Base-by-base conservation (phyloP, 257 asterid genomes). In the Verbascum thapsus region DNA sequence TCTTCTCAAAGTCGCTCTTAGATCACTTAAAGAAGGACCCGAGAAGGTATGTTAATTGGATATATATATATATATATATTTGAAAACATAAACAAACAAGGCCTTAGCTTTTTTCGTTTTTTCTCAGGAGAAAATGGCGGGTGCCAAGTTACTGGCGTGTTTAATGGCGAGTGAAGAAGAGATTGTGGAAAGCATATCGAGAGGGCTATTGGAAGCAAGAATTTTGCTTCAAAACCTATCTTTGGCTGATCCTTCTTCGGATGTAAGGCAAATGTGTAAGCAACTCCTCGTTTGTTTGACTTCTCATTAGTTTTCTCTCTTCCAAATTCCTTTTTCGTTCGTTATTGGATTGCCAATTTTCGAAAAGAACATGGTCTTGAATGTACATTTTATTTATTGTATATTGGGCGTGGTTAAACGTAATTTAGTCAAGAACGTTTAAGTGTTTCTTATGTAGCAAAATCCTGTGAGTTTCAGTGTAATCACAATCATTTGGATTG, bases 131-230 rank as follows among this genome's bases (percentile, higher is more conserved):
- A 88, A 80, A 81, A 64, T 76, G 74, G 80, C 69, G 0, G 91
- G 94, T n/a, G 82, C 84, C 10, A 88, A 86, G 82, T 49, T 91
- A 72, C 74, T 91, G 10, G 85, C 81, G 56, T 78, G 85, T 55
- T 75, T 91, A 13, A 86, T 88, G 95, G 95, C 87, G 30, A 75
- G 90, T 22, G 96, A 91, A 53, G 95, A 88, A 64, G 80, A 73
- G 59, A 87, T 91, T 9, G 70, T 91, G 2, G 78, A 77, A 16
- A 79, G 76, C 66, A 78, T 91, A 54, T 75, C 88, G 0, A 63
- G 48, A 0, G 85, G 87, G 10, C 80, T 91, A 39, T 45, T 83
- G 15, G 83, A 84, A 61, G 96, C 92, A 20, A 83, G 79, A 60
- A 6, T 69, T 1, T 70, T 80, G 75, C 98, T 91, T 61, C 74